Base-by-base conservation (phyloP, 2,329 filamentous ascomycete species). In the Meredithiella fracta region DNA sequence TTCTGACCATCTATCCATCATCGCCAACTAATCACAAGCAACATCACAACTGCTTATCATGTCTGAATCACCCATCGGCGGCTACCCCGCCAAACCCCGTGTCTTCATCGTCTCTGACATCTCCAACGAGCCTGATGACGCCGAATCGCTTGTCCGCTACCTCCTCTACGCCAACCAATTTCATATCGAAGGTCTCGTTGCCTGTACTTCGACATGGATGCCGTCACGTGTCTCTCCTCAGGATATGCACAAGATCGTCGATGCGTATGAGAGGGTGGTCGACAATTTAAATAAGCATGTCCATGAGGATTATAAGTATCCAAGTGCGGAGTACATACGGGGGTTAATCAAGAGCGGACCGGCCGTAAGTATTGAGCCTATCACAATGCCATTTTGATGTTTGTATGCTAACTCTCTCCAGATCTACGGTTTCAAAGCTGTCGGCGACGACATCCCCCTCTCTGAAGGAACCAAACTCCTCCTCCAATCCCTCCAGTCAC, bases 261-360 rank as follows among this genome's bases (percentile, higher is more conserved):
- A 73, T 49, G 71, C 68, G 3, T 75, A 75, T 59, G 67, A 61
- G 2, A 61, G 67, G 23, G 70, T 69, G 1, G 67, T 69, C 20
- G 68, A 71, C 11, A 78, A 73, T 58, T 65, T 79, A 7, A 73
- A 74, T 56, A 61, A 62, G 2, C 74, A 78, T 59, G 70, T 68
- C 2, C 72, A 73, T 54, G 67, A 69, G 0, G 68, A 72, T 54
- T 64, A 65, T 2, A 65, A 62, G 11, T 76, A 73, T 58, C 70
- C 71, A 0, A 63, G 67, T 0, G 68, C 65, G 1, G 64, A 70
- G 5, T 63, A 68, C 51, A 55, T 70, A 31, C 62, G 62, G 22
- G 59, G 61, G 20, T 62, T 72, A 15, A 64, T 74, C 29, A 64
- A 65, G 57, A 62, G 66, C 54, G 67, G 73, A n/a, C 62, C 70